Evolutionary conservation across 1,284 basidiomycete genomes (phyloP), one percentile per base, ranked within the genome.

Genomic region (Papiliotrema flavescens): DNA sequence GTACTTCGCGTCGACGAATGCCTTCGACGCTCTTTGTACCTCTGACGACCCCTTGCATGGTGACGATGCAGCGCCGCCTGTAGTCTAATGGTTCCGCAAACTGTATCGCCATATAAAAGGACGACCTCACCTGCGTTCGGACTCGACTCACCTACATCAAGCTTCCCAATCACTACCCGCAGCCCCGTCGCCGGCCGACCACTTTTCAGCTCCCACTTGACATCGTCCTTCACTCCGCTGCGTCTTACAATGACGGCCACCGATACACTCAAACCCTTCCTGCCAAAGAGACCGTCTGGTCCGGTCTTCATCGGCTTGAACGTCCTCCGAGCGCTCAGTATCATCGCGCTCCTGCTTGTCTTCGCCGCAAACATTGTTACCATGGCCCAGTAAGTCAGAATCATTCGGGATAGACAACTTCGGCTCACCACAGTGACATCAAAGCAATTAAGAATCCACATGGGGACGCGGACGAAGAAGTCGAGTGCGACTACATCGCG

Each of bases 291-390:
- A 39, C 64, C 67, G 5, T 72, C 69, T 2, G 74, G 74, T 5
- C 64, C 74, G n/a, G 54, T 76, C 41, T 94, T 93, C 78, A 81
- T 90, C 64, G 81, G 80, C 55, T 83, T 94, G 69, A 94, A 94
- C 70, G 78, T 78, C 64, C 78, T 91, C 63, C 87, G 91, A 46
- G 77, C 80, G 15, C 73, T 95, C 57, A 90, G 88, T 70, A 82
- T 93, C 71, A 75, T 92, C 62, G 81, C 85, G 6, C 83, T 92
- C 47, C 70, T 90, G 44, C 68, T 81, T 22, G 77, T 90, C 4
- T 85, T 93, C 59, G 76, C 85, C 1, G 87, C 86, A 60, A 91
- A 85, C 65, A 84, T 93, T 58, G 77, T 87, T 49, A 86, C 87
- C 26, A 83, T 94, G 76, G 88, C 86, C 45, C 81, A 85, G 78